Evolutionary conservation across 331 rosid species (phyloP).

Genomic region (Erythrophleum ivorense): DNA sequence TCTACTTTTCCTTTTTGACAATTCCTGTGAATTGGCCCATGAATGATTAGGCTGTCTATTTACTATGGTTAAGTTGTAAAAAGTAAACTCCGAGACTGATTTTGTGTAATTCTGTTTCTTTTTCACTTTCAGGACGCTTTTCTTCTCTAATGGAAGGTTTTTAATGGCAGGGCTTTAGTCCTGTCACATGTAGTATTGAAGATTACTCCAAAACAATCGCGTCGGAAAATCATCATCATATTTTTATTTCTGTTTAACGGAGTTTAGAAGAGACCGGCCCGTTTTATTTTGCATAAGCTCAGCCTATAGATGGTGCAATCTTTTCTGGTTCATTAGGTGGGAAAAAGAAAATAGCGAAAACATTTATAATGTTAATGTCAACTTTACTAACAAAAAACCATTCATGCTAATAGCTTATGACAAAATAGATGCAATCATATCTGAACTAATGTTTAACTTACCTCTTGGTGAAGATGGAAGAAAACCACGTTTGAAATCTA

Average conservation of each 20-base stretch:
- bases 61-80: conserved; percentile 27
- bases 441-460: too few relatives aligned
- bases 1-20: conserved; percentile 15
- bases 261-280: background rate
- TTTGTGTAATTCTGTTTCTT: conserved; percentile 35
- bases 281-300: background rate
- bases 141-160: conserved; percentile 34
- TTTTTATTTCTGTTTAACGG: background rate
- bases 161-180: conserved; percentile 26
- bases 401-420: too few relatives aligned
- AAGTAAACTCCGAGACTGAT: conserved; percentile 38
- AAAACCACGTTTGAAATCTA: too few relatives aligned
- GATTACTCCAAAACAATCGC: conserved; percentile 25
- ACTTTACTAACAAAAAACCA: background rate
- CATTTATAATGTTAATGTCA: background rate
- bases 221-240: background rate
- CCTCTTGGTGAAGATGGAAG: too few relatives aligned
- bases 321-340: background rate
- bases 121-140: conserved; percentile 6
- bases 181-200: conserved; percentile 31
- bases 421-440: too few relatives aligned
- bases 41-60: conserved; percentile 35
- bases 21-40: conserved; percentile 34
- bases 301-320: background rate
- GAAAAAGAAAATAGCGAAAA: background rate